These are phyloP conservation scores for Craspedostauros australis DNA, from an alignment of 108 stramenopile species.

Conservation along the genomic window DNA sequence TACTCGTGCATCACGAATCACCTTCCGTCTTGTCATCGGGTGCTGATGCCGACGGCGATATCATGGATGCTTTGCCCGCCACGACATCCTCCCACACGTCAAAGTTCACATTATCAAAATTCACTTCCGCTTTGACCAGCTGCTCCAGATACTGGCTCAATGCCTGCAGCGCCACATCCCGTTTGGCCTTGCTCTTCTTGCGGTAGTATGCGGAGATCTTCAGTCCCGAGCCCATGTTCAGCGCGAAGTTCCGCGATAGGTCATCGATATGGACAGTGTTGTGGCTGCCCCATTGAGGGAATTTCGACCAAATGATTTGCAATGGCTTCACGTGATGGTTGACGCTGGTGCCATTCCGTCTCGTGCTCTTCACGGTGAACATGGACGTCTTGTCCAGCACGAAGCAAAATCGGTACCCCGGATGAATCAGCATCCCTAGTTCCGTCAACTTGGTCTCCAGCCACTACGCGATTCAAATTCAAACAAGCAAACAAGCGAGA, in stretches of 20 bases:
- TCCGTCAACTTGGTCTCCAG: constrained; percentile 94
- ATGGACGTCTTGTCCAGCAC: constrained; percentile 95
- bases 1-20: too few species aligned
- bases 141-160: constrained; percentile 53
- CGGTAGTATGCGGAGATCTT: constrained; percentile 76
- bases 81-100: constrained; percentile 64
- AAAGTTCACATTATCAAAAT: constrained; percentile 64
- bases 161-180: constrained; percentile 49
- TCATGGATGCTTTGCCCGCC: constrained; percentile 34
- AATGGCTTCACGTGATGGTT: constrained; percentile 91
- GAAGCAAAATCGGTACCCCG: constrained; percentile 85
- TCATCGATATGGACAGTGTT: constrained; percentile 96
- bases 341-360: constrained; percentile 46
- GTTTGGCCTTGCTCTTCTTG: constrained; percentile 31
- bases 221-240: constrained; percentile 77
- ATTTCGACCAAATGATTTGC: constrained; percentile 96
- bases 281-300: constrained; percentile 71
- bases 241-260: constrained; percentile 88
- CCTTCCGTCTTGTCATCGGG: too few species aligned
- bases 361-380: constrained; percentile 79
- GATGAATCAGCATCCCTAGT: constrained; percentile 83
- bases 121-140: constrained; percentile 38
- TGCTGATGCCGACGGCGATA: too few species aligned
- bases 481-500: too few species aligned
- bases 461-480: constrained; percentile 37